phyloP scores from a whole-genome alignment of 2,329 filamentous ascomycete genomes.

The Mycosphaerelloides madeirae region DNA sequence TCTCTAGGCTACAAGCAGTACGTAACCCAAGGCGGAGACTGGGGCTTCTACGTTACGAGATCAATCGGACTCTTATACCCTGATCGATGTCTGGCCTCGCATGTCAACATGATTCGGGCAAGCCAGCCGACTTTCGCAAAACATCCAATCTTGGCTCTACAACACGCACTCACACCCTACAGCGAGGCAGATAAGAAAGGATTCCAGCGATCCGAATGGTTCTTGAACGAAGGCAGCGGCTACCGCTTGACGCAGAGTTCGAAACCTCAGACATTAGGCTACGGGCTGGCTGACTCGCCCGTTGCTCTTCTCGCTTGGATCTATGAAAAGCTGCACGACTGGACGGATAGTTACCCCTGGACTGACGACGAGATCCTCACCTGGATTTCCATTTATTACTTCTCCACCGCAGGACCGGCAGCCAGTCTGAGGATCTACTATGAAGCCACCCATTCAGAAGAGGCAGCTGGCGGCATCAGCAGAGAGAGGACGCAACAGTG shows the following conservation, averaged over 20 bases:
- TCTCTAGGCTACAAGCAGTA: slow-evolving; percentile 57
- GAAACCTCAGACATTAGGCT: slow-evolving; percentile 68
- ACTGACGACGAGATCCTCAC: slow-evolving; percentile 70
- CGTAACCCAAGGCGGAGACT: slow-evolving; percentile 53
- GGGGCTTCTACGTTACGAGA: slow-evolving; percentile 54
- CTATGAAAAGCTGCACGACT: slow-evolving; percentile 74
- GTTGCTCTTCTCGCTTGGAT: slow-evolving; percentile 71
- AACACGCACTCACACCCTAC: slow-evolving; percentile 54
- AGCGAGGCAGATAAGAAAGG: slow-evolving; percentile 49
- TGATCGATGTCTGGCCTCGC: slow-evolving; percentile 50
- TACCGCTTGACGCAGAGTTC: slow-evolving; percentile 61
- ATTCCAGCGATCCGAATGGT: slow-evolving; percentile 53
- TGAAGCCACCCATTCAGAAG: slow-evolving; percentile 48
- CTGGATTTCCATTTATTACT: slow-evolving; percentile 70
- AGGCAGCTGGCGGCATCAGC: slow-evolving; percentile 13
- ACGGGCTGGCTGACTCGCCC: slow-evolving; percentile 64
- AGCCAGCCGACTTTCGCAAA: slow-evolving; percentile 48
- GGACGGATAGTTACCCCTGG: slow-evolving; percentile 69
- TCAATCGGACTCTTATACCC: slow-evolving; percentile 58
- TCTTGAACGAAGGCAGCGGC: slow-evolving; percentile 51
- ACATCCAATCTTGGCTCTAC: slow-evolving; percentile 55
- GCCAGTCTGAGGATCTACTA: slow-evolving; percentile 69
- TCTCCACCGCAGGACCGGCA: slow-evolving; percentile 63
- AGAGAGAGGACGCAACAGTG: slow-evolving; percentile 37
- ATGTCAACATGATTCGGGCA: slow-evolving; percentile 35